A percentile compares a stretch with the other conserved stretches of the same genome.
phyloP scores from a whole-genome alignment of 2,329 filamentous ascomycete species.

The Cordyceps militaris region DNA sequence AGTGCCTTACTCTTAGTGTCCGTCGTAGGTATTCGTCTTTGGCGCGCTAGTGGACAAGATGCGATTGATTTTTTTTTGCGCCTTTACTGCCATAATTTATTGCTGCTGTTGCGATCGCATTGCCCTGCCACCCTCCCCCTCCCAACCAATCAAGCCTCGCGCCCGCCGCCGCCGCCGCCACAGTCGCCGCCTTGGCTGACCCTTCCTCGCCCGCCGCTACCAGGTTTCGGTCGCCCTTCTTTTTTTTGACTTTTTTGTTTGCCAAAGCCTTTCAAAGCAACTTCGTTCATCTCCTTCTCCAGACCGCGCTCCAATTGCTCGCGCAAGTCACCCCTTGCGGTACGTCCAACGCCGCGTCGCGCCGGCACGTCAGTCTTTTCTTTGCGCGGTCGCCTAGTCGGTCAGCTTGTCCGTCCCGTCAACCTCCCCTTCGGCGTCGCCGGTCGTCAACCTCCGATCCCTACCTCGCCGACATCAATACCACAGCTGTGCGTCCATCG shows the following conservation, averaged over 20 bases:
- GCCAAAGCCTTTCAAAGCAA: neutral
- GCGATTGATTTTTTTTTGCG: neutral
- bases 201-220: constrained; percentile 1
- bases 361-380: neutral
- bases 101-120: neutral
- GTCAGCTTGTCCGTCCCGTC: neutral
- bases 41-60: neutral
- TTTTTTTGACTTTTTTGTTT: neutral
- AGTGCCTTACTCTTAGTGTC: neutral
- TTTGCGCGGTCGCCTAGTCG: neutral
- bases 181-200: constrained; percentile 7
- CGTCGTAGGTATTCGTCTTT: neutral
- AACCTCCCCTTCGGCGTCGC: neutral
- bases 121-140: neutral
- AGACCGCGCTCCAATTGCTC: neutral
- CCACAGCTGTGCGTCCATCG: neutral
- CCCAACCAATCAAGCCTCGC: constrained; percentile 6
- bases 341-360: neutral
- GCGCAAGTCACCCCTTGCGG: neutral
- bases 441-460: neutral
- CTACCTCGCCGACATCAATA: neutral
- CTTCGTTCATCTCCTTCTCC: neutral
- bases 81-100: neutral
- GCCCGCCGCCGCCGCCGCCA: constrained; percentile 7
- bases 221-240: neutral